Evolutionary conservation across 805 yeast species (phyloP).

Genomic region (Kurtzmaniella cleridarum): DNA sequence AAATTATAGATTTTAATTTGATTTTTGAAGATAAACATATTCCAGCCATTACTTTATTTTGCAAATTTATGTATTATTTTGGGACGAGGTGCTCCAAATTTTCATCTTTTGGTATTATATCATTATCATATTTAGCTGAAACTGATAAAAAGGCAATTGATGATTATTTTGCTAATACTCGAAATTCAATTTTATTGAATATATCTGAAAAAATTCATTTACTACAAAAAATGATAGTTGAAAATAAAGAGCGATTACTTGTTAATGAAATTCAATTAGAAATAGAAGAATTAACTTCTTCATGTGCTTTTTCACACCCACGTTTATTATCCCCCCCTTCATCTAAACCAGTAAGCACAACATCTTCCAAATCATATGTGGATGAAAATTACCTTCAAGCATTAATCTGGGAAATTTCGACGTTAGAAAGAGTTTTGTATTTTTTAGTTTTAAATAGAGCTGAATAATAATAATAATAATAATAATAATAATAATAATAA

Average conservation of each 20-base stretch:
- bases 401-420: slow-evolving; percentile 18
- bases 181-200: slow-evolving; percentile 1
- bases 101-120: slow-evolving; percentile 15
- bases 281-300: not conserved
- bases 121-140: slow-evolving; percentile 12
- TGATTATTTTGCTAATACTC: slow-evolving; percentile 4
- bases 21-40: slow-evolving; percentile 11
- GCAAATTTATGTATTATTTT: slow-evolving; percentile 13
- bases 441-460: slow-evolving; percentile 1
- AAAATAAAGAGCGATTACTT: slow-evolving; percentile 2
- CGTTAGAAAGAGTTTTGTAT: slow-evolving; percentile 14
- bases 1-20: slow-evolving; percentile 9
- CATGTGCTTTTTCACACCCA: slow-evolving; percentile 2
- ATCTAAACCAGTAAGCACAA: not conserved
- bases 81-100: slow-evolving; percentile 17
- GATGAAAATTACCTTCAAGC: slow-evolving; percentile 12
- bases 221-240: slow-evolving; percentile 2
- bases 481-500: not conserved
- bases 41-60: slow-evolving; percentile 10
- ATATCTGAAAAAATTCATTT: slow-evolving; percentile 1
- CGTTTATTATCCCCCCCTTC: not conserved
- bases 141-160: slow-evolving; percentile 9
- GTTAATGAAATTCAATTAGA: slow-evolving; percentile 1
- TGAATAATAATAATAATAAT: not conserved
- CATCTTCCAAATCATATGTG: slow-evolving; percentile 3